Conservation (phyloP, 2,329 filamentous ascomycete species). For the Chalaropsis thielavioides region DNA sequence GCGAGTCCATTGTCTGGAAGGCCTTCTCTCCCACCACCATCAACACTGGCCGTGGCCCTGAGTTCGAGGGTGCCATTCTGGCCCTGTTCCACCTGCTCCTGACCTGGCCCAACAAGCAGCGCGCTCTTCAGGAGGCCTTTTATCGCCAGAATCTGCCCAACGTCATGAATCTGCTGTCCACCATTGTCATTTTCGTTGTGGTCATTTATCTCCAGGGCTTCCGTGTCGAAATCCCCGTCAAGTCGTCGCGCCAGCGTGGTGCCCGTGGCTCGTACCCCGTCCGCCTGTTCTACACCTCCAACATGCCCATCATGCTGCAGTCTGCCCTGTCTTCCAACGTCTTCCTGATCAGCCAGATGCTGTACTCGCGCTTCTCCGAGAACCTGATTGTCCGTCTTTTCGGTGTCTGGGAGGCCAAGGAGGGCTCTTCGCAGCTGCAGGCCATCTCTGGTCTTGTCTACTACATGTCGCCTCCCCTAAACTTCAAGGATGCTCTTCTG, state of each 20-base stretch:
- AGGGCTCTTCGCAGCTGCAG: constrained; percentile 89
- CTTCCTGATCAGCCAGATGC: constrained; percentile 98
- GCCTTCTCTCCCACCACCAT: constrained; percentile 98
- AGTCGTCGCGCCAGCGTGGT: constrained; percentile 96
- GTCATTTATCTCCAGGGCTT: constrained; percentile 99
- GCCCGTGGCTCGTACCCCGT: constrained; percentile 96
- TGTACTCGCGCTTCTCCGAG: constrained; percentile 97
- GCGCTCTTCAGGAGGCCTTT: constrained; percentile 95
- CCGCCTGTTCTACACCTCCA: constrained; percentile 98
- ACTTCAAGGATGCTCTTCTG: constrained; percentile 91
- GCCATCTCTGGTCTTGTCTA: constrained; percentile 89
- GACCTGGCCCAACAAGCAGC: constrained; percentile 99
- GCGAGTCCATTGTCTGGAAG: constrained; percentile 99
- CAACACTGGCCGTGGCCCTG: constrained; percentile 96
- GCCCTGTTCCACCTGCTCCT: constrained; percentile 94
- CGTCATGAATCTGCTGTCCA: constrained; percentile 96
- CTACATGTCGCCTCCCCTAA: constrained; percentile 98
- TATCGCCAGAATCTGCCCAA: constrained; percentile 99
- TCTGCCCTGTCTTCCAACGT: constrained; percentile 97
- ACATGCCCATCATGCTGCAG: constrained; percentile 99
- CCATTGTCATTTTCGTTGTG: constrained; percentile 81
- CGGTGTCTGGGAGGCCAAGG: constrained; percentile 95
- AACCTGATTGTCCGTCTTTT: constrained; percentile 96
- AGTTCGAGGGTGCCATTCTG: constrained; percentile 97
- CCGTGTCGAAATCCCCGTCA: constrained; percentile 99